phyloP scores from a whole-genome alignment of 2,329 filamentous ascomycete genomes.

The Ophiostoma ips region DNA sequence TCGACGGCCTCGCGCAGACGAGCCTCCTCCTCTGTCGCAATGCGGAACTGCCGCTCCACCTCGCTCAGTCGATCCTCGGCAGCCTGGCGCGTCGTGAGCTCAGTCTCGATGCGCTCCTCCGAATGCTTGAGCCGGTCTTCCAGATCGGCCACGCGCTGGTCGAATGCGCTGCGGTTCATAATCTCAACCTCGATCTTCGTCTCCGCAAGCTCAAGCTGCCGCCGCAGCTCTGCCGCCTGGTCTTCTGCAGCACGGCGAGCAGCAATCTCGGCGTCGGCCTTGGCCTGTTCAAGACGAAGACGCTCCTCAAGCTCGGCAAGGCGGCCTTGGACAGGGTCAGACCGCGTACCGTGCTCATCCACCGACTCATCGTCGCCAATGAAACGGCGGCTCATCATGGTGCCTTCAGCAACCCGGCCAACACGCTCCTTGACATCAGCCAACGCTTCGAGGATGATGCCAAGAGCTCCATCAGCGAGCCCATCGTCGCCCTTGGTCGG shows the following conservation, averaged over 20 bases:
- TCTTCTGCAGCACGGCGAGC: slow-evolving; percentile 40
- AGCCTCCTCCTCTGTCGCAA: slow-evolving; percentile 58
- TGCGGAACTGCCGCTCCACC: slow-evolving; percentile 53
- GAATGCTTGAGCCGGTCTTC: slow-evolving; percentile 53
- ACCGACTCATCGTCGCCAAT: slow-evolving; percentile 26
- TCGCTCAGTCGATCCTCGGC: slow-evolving; percentile 62
- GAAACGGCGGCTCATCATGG: slow-evolving; percentile 29
- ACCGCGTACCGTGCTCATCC: slow-evolving; percentile 36
- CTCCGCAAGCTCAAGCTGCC: slow-evolving; percentile 42
- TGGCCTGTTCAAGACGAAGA: slow-evolving; percentile 32
- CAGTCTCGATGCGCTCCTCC: slow-evolving; percentile 49
- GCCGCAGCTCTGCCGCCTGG: slow-evolving; percentile 35
- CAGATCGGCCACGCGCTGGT: slow-evolving; percentile 51
- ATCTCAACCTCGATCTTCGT: slow-evolving; percentile 47
- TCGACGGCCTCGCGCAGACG: slow-evolving; percentile 53
- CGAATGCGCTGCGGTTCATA: slow-evolving; percentile 43
- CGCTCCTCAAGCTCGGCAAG: slow-evolving; percentile 46
- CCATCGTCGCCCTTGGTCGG: neutral
- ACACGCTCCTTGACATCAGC: slow-evolving; percentile 46
- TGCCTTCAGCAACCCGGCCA: slow-evolving; percentile 28
- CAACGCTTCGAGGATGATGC: slow-evolving; percentile 51
- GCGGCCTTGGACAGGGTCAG: slow-evolving; percentile 45
- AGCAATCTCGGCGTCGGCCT: slow-evolving; percentile 33
- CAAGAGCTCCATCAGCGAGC: slow-evolving; percentile 25
- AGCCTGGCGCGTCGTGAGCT: slow-evolving; percentile 47